A percentile compares a stretch with the other conserved stretches of the same genome.
Evolutionary conservation across 2,329 filamentous ascomycete species (phyloP).

Genomic region (Cladosporium velox): DNA sequence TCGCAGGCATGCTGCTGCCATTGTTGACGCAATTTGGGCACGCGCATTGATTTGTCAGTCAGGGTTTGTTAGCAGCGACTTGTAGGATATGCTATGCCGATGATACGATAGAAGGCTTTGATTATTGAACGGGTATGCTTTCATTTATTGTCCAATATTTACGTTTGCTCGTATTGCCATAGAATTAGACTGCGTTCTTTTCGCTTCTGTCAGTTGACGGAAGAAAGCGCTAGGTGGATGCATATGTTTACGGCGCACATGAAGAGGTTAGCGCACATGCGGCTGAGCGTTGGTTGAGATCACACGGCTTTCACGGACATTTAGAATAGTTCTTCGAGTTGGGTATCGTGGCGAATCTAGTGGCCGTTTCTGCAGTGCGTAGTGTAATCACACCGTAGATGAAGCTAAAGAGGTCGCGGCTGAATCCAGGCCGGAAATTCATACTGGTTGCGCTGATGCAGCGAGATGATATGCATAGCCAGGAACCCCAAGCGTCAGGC

Average conservation of each 20-base stretch:
- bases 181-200: too few species aligned
- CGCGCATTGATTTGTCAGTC: slow-evolving; percentile 54
- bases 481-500: background rate
- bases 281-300: background rate
- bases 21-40: slow-evolving; percentile 77
- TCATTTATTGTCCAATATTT: too few species aligned
- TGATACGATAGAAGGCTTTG: slow-evolving; percentile 5
- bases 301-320: background rate
- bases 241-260: too few species aligned
- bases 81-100: background rate
- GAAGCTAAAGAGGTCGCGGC: background rate
- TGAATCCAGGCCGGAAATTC: background rate
- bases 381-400: background rate
- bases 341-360: background rate
- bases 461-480: too few species aligned
- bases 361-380: background rate
- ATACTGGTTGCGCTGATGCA: background rate
- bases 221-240: too few species aligned
- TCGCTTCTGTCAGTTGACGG: too few species aligned
- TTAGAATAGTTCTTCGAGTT: background rate
- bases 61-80: background rate
- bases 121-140: too few species aligned
- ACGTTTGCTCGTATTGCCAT: too few species aligned
- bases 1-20: slow-evolving; percentile 76
- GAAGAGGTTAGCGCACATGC: too few species aligned